Evolutionary conservation across 108 stramenopile species (phyloP).

Genomic region (Mediolabrus comicus): DNA sequence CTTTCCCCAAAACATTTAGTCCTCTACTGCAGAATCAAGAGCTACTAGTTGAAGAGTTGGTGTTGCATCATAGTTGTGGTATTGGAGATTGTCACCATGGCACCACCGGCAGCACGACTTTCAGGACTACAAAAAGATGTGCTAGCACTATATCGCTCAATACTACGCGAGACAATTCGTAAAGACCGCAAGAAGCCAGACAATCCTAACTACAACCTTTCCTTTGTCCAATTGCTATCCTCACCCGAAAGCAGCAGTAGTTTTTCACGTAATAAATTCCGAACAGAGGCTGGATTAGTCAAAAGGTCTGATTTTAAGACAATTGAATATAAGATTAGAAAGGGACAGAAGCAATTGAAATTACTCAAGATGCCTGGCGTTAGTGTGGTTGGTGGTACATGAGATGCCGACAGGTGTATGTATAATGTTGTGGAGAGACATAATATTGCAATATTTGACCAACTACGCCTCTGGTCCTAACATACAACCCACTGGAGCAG

Average conservation of each 20-base stretch:
- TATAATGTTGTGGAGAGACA: no score
- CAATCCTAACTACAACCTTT: neutral
- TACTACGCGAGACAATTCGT: slow-evolving; percentile 67
- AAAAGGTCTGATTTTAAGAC: slow-evolving; percentile 69
- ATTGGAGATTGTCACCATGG: no score
- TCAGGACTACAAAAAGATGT: slow-evolving; percentile 87
- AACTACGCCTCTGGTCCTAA: no score
- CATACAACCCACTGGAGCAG: no score
- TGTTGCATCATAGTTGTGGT: no score
- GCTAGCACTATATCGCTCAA: slow-evolving; percentile 61
- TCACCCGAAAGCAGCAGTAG: slow-evolving; percentile 24
- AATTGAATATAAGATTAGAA: slow-evolving; percentile 78
- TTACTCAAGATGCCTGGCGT: slow-evolving; percentile 85
- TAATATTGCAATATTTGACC: neutral
- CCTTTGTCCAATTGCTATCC: neutral
- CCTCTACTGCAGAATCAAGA: no score
- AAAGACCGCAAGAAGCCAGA: slow-evolving; percentile 56
- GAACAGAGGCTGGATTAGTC: slow-evolving; percentile 51
- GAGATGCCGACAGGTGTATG: no score
- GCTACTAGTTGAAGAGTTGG: neutral
- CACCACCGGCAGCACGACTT: slow-evolving; percentile 28
- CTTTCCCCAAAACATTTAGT: no score
- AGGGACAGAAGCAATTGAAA: slow-evolving; percentile 79
- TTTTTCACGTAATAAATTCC: slow-evolving; percentile 70
- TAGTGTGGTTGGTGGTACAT: slow-evolving; percentile 51